phyloP scores from a whole-genome alignment of 2,329 filamentous ascomycete species.

The Alternaria sp. region DNA sequence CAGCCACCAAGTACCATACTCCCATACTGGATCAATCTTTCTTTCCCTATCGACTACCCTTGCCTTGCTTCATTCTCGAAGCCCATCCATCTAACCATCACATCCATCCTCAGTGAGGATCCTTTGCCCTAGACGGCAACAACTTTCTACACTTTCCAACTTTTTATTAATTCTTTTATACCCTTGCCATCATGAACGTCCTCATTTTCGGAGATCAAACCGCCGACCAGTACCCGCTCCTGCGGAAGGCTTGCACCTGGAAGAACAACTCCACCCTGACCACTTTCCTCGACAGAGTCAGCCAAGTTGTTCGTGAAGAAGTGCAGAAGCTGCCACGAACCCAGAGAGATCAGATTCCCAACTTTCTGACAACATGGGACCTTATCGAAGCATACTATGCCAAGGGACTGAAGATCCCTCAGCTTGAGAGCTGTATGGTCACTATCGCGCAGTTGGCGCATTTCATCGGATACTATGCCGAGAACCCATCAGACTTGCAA shows the following conservation, averaged over 20 bases:
- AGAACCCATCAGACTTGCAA: conserved; percentile 63
- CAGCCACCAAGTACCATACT: conserved; percentile 22
- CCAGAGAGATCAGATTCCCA: conserved; percentile 67
- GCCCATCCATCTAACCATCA: background rate
- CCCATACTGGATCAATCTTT: conserved; percentile 20
- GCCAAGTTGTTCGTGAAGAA: conserved; percentile 67
- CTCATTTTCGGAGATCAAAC: conserved; percentile 78
- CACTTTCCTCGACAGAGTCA: conserved; percentile 68
- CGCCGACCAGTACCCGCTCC: conserved; percentile 69
- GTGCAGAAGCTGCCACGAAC: conserved; percentile 64
- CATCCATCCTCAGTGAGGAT: conserved; percentile 9
- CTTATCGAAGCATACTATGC: conserved; percentile 71
- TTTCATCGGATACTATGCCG: conserved; percentile 68
- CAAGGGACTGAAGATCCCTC: conserved; percentile 65
- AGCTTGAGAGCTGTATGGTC: conserved; percentile 70
- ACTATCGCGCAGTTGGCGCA: conserved; percentile 72
- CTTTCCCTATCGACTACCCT: conserved; percentile 21
- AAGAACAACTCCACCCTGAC: conserved; percentile 66
- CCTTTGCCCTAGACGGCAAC: conserved; percentile 12
- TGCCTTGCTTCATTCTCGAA: conserved; percentile 17
- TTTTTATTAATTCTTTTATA: conserved; percentile 34
- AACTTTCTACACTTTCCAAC: conserved; percentile 9
- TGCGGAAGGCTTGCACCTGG: conserved; percentile 59
- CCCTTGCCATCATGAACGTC: conserved; percentile 53
- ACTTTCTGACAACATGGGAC: conserved; percentile 69